phyloP scores from a whole-genome alignment of 768 basidiomycete species.

The Amylocystis lapponica region DNA sequence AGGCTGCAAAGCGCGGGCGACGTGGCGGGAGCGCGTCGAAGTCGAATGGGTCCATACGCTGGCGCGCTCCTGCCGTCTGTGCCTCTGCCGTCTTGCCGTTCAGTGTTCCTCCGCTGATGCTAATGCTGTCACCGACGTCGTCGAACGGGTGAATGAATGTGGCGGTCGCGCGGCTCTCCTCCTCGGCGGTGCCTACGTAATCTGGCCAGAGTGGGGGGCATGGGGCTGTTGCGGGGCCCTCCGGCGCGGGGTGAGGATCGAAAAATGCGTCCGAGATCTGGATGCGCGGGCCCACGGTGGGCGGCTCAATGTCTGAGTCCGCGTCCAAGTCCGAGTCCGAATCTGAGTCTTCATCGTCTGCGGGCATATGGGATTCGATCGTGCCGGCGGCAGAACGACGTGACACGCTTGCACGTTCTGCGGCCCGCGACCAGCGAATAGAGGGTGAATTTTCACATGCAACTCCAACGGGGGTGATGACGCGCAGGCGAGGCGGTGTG shows the following conservation, averaged over 20 bases:
- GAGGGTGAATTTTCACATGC: no score
- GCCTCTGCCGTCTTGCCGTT: slow-evolving; percentile 1
- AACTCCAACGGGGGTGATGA: no score
- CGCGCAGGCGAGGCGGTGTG: no score
- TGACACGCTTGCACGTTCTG: not conserved
- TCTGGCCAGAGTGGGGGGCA: slow-evolving; percentile 18
- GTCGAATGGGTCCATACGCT: slow-evolving; percentile 25
- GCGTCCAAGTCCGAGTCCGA: slow-evolving; percentile 11
- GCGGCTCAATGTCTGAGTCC: slow-evolving; percentile 4
- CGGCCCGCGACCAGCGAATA: not conserved
- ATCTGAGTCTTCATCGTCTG: slow-evolving; percentile 6
- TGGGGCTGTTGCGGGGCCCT: slow-evolving; percentile 39
- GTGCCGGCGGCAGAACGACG: not conserved
- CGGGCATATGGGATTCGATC: not conserved
- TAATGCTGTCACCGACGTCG: no score
- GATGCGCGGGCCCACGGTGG: slow-evolving; percentile 13
- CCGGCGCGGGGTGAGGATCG: slow-evolving; percentile 38
- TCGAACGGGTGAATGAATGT: slow-evolving; percentile 28
- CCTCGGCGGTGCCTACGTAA: slow-evolving; percentile 11
- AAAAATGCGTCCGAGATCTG: slow-evolving; percentile 40
- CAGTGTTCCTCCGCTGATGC: not conserved
- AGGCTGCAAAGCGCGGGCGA: slow-evolving; percentile 8
- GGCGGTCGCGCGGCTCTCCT: slow-evolving; percentile 21
- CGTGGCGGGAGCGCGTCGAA: slow-evolving; percentile 30
- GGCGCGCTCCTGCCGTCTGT: slow-evolving; percentile 8